Evolutionary conservation across 176 grass and related monocot genomes (phyloP), one percentile per base, ranked within the genome.

Genomic region (Chloris gayana): DNA sequence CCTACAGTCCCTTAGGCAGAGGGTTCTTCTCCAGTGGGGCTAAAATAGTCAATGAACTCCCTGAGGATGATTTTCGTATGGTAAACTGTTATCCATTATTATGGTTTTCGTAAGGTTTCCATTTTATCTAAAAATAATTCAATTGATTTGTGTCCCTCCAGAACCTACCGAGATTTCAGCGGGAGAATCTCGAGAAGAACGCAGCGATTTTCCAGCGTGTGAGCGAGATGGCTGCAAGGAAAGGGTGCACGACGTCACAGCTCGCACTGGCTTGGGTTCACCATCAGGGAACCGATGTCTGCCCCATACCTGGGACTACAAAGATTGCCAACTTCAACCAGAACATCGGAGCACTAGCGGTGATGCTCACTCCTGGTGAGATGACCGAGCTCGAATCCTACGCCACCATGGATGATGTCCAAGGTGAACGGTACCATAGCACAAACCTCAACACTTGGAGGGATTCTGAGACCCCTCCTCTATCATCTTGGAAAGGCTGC

Each of bases 221-320:
- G 0, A 84, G 66, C 3, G 67, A 22, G 4, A 87, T 87, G 76
- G 87, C 91, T 0, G 21, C 72, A 64, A 87, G 85, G 25, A 93
- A 93, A 69, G 88, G 85, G 70, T 93, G 91, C 78, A 93, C 82
- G 39, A 9, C 91, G 0, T 85, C 88, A 0, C 91, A 93, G 19
- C 64, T 93, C 13, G 82, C 91, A 7, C 14, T 93, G 27, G 82
- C 91, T 0, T 93, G 91, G 87, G 69, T 88, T 65, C 88, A 93
- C 61, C 82, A 88, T 22, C 85, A 90, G 24, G 91, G 87, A 10
- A 64, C 14, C 13, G 85, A 90, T 17, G 91, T 93, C 9, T 93
- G 87, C 77, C 87, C 91, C 15, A 90, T 93, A 19, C 87, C 91
- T 6, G 91, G 91, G 0, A 93, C 91, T 0, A 93, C 91, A 6